phyloP scores from a whole-genome alignment of 768 basidiomycete genomes.

The Zangia roseola region DNA sequence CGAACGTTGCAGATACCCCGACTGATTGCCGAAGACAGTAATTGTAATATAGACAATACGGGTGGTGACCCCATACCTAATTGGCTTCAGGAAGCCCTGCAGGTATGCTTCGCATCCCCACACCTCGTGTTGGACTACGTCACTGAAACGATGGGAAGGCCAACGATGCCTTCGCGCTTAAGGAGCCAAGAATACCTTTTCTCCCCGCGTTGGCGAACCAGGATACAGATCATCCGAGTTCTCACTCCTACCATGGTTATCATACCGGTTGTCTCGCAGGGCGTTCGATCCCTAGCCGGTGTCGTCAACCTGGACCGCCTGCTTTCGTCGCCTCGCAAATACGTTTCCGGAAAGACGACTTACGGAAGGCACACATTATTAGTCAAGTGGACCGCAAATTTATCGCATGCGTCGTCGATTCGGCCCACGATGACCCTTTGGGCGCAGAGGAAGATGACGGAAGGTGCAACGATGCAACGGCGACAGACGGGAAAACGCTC shows the following conservation, averaged over 20 bases:
- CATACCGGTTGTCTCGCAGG: conserved; percentile 11
- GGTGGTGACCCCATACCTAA: conserved; percentile 39
- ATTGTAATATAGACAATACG: conserved; percentile 5
- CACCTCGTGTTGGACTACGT: conserved; percentile 1
- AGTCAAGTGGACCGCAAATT: conserved; percentile 92
- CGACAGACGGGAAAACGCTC: conserved; percentile 38
- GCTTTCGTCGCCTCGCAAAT: conserved; percentile 21
- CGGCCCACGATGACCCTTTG: conserved; percentile 13
- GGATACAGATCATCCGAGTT: conserved; percentile 10
- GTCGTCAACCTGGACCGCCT: conserved; percentile 12
- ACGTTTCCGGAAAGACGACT: conserved; percentile 51
- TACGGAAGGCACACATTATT: conserved; percentile 60
- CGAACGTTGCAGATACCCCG: conserved; percentile 12
- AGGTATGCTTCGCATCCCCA: conserved; percentile 39
- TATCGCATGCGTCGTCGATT: conserved; percentile 65
- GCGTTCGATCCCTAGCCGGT: conserved; percentile 6
- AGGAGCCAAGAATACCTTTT: conserved; percentile 48
- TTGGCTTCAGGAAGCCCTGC: conserved; percentile 65
- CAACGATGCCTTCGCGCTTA: conserved; percentile 53
- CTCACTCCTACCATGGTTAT: conserved; percentile 8
- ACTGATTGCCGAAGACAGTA: conserved; percentile 1
- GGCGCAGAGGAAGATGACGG: conserved; percentile 15
- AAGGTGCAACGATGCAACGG: conserved; percentile 12
- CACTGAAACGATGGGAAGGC: conserved; percentile 36
- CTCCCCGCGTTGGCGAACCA: conserved; percentile 15